Evolutionary conservation across 83 land plant species (phyloP).

Genomic region (Thuja plicata): DNA sequence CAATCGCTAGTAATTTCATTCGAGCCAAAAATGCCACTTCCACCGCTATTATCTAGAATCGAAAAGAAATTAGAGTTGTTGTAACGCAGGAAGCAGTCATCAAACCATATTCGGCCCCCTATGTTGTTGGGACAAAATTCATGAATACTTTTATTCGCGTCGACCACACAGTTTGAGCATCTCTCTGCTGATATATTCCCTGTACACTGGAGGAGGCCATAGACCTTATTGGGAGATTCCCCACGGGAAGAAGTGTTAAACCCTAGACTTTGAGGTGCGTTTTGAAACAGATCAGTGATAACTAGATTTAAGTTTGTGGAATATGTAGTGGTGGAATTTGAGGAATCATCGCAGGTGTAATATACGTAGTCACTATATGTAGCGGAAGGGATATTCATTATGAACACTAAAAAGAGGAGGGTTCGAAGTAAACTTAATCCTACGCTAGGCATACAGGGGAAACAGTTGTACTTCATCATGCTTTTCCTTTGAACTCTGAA

Average conservation of each 20-base stretch:
- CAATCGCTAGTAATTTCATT: background rate
- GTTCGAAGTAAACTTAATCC: too few relatives aligned
- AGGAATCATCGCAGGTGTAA: background rate
- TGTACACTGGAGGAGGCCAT: too few relatives aligned
- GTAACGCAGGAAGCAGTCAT: slow-evolving; percentile 6
- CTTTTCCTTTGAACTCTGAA: too few relatives aligned
- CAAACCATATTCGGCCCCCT: background rate
- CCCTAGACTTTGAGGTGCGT: too few relatives aligned
- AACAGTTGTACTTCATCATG: too few relatives aligned
- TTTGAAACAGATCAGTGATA: too few relatives aligned
- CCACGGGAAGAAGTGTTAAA: too few relatives aligned
- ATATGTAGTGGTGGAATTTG: background rate
- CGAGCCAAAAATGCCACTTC: background rate
- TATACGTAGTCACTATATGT: background rate
- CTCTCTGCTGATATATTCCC: too few relatives aligned
- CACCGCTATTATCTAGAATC: background rate
- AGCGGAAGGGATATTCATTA: background rate
- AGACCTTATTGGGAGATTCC: too few relatives aligned
- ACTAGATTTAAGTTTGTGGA: background rate
- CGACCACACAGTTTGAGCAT: too few relatives aligned
- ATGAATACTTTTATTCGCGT: background rate
- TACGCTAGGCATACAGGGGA: too few relatives aligned
- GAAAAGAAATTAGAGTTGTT: background rate
- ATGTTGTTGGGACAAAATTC: background rate
- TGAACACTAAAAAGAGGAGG: too few relatives aligned